Base-by-base conservation (phyloP, 106 monocot genomes). In the Dioscorea dumetorum region DNA sequence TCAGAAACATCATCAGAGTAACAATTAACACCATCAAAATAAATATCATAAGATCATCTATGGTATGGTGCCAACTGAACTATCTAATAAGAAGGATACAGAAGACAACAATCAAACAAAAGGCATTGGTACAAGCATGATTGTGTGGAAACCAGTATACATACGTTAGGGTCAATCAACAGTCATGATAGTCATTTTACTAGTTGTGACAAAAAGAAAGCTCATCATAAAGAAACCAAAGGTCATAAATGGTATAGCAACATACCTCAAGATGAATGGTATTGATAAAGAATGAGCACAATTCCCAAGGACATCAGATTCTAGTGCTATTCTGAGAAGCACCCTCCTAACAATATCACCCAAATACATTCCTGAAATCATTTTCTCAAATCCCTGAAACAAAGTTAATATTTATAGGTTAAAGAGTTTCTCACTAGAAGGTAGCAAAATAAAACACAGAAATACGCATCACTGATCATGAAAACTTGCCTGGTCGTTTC, bases 361-460 rank as follows among this genome's bases (percentile, higher is more conserved):
- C 50, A 99, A 70, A 74, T 99, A 99, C 89, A 92, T 85, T 70
- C 89, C 92, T 33, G 97, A 92, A 60, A 99, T 92, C 97, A 99
- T 92, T 81, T 99, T 99, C 58, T 99, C 97, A 73, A 99, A 99
- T 48, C 92, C 97, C 97, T 99, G 73, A 24, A 74, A 58, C 3
- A 22, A 77, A 62, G 52, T 41, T 41, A 41, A 41, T 41, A 41
- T 41, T 41, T 41, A 1, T 41, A 23, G 18, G 52, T 23, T 51
- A 10, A 53, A 75, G 50, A 41, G 14, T 56, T 48, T 54, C n/a
- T 50, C 8, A 8, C 0, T 16, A 17, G 35, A 41, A 58, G 10
- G 24, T 3, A 67, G 11, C 52, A 62, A 24, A 48, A 56, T 48
- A n/a, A 7, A 70, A 59, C 12, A 41, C 0, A 50, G 6, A 16